Base-by-base conservation (phyloP, 2,329 filamentous ascomycete genomes). In the Fusarium anguioides region DNA sequence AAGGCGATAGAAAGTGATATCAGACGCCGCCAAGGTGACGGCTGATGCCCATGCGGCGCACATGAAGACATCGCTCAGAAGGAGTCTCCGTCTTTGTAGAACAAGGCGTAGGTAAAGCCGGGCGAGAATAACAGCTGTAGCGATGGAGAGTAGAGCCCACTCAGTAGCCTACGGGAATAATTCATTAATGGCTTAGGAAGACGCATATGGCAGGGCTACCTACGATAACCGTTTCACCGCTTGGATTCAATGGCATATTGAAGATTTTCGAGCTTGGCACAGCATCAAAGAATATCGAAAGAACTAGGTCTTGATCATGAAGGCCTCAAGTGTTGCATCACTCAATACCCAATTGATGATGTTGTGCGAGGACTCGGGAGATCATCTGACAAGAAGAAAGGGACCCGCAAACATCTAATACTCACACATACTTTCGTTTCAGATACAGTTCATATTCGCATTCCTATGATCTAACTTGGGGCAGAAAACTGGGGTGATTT, bases 41-140 rank as follows among this genome's bases (percentile, higher is more conserved):
- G 37, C 21, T 6, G 24, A 27, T 7, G 47, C n/a, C 65, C 64
- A 68, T 20, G 47, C 64, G 6, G 29, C 42, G 8, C 64, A 53
- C 52, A 68, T 68, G 2, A 68, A 26, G 0, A 47, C 6, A 24
- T 68, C 65, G 3, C 59, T 68, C 1, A 10, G 21, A 4, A 68
- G 40, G 11, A 68, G 37, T 4, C n/a, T 42, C 3, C 64, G 42
- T 5, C 24, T 27, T 17, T 68, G 64, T 2, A 68, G 12, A 1
- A 44, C 6, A 1, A 68, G 17, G 2, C 65, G 44, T 1, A 68
- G 23, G 18, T 57, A 60, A 7, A 68, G 8, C 1, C 64, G 50
- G 9, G 64, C 65, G 17, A 51, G 4, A 6, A 68, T 68, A 12
- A 49, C 29, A 3, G 3, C 35, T 1, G 65, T 31, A 2, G 54